Percentiles rank a stretch among this genome's conserved stretches.
phyloP scores from a whole-genome alignment of 208 protist species.

The Crithidia mellificae region DNA sequence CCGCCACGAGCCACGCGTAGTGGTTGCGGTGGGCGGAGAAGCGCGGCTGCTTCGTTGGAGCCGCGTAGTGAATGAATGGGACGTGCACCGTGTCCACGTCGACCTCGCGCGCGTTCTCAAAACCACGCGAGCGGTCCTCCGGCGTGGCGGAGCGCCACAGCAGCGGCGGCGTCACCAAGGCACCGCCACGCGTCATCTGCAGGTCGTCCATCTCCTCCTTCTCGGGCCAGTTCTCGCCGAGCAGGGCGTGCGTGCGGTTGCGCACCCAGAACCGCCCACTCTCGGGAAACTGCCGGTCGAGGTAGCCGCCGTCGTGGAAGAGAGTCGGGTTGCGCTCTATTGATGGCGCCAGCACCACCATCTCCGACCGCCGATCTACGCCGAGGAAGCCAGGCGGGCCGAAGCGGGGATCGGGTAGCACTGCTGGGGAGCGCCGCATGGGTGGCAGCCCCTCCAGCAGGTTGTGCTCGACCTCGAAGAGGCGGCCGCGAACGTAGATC shows the following conservation, averaged over 20 bases:
- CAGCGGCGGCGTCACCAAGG: constrained; percentile 27
- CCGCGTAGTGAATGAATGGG: constrained; percentile 37
- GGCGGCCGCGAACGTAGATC: constrained; percentile 32
- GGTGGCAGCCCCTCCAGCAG: constrained; percentile 23
- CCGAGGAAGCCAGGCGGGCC: constrained; percentile 19
- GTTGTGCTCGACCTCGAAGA: constrained; percentile 37
- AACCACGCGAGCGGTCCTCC: constrained; percentile 17
- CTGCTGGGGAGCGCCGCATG: constrained; percentile 6
- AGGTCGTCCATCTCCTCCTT: not conserved
- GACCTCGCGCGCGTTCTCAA: constrained; percentile 6
- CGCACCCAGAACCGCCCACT: constrained; percentile 1
- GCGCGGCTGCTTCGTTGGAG: constrained; percentile 24
- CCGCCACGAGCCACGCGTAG: constrained; percentile 35
- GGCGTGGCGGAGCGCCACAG: constrained; percentile 28
- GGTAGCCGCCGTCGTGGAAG: constrained; percentile 30
- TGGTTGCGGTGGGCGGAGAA: constrained; percentile 26
- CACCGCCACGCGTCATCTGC: constrained; percentile 16
- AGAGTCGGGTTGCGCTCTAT: constrained; percentile 17
- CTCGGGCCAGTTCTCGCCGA: constrained; percentile 22
- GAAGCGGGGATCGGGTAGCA: constrained; percentile 8
- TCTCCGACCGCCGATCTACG: constrained; percentile 28
- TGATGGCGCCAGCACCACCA: constrained; percentile 16
- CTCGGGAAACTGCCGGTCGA: constrained; percentile 14
- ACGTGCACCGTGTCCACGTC: constrained; percentile 19
- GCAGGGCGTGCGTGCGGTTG: constrained; percentile 18